A percentile compares a stretch with the other conserved stretches of the same genome.
These are phyloP conservation scores for Hypoxylon sp. DNA, from an alignment of 2,329 filamentous ascomycete genomes.

Conservation along the genomic window DNA sequence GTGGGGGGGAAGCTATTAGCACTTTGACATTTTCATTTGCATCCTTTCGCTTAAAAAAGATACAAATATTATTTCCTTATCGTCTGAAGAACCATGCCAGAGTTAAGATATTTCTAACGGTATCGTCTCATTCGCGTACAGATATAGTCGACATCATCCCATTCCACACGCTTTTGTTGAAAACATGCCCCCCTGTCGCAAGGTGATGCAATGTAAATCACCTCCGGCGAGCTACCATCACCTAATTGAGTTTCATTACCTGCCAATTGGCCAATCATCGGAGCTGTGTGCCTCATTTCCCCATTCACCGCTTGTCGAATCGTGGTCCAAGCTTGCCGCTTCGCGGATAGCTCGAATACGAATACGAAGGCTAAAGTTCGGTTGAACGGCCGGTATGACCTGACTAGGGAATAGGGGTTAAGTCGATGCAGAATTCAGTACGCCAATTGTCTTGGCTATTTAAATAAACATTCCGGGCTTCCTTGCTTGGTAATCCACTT, in stretches of 20 bases:
- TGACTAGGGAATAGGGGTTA: slow-evolving; percentile 21
- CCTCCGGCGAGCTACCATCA: slow-evolving; percentile 18
- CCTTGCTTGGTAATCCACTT: slow-evolving; percentile 9
- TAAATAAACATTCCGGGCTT: slow-evolving; percentile 9
- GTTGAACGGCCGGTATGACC: slow-evolving; percentile 5
- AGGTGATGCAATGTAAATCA: slow-evolving; percentile 45
- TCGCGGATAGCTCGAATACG: slow-evolving; percentile 33
- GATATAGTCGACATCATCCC: slow-evolving; percentile 21
- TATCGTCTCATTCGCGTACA: slow-evolving; percentile 33
- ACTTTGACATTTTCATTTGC: slow-evolving; percentile 22
- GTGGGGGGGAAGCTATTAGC: slow-evolving; percentile 20
- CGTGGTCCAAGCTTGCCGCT: slow-evolving; percentile 33
- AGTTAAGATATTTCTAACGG: slow-evolving; percentile 10
- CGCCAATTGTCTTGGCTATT: slow-evolving; percentile 16
- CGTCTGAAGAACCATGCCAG: neutral
- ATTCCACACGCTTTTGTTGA: slow-evolving; percentile 23
- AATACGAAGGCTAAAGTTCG: slow-evolving; percentile 45
- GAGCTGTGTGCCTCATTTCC: slow-evolving; percentile 26
- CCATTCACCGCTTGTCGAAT: slow-evolving; percentile 44
- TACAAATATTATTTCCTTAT: slow-evolving; percentile 19
- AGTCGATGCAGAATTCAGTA: slow-evolving; percentile 25
- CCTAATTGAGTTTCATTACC: slow-evolving; percentile 36
- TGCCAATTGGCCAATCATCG: slow-evolving; percentile 45
- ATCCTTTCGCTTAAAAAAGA: neutral
- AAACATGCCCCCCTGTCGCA: slow-evolving; percentile 25